Evolutionary conservation across 78 protist genomes (phyloP).

Genomic region (slime mould (Dictyostelium discoideum)): DNA sequence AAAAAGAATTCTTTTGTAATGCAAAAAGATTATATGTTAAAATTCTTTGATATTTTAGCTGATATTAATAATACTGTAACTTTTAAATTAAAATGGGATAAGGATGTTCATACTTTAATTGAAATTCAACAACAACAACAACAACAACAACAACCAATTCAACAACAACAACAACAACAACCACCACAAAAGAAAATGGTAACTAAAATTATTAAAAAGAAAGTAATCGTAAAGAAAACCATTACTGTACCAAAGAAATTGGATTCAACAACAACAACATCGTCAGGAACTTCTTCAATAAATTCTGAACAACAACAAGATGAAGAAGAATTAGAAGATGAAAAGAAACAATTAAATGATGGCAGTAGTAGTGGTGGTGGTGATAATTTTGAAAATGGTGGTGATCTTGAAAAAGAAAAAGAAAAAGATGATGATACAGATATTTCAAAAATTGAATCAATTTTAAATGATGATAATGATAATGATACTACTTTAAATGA

Average conservation of each 20-base stretch:
- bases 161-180: not conserved
- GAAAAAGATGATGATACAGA: not conserved
- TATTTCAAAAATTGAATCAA: not conserved
- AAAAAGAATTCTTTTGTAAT: not conserved
- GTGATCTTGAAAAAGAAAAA: not conserved
- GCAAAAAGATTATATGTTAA: slow-evolving; percentile 7
- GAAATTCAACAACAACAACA: not conserved
- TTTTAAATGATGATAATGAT: not conserved
- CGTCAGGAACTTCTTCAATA: not conserved
- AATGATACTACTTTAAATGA: not conserved
- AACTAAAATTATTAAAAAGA: slow-evolving; percentile 4
- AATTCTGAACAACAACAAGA: slow-evolving; percentile 2
- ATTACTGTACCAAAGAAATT: not conserved
- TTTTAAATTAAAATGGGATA: slow-evolving; percentile 24
- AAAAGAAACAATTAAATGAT: not conserved
- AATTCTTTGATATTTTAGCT: not conserved
- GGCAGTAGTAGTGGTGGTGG: not conserved
- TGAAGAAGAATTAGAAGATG: not conserved
- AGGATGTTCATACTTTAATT: not conserved
- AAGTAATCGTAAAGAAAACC: not conserved
- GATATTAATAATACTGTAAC: not conserved
- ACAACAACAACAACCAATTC: not conserved
- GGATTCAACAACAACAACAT: not conserved
- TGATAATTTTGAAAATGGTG: not conserved
- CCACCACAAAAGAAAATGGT: slow-evolving; percentile 3